Percentiles rank a stretch among this genome's conserved stretches.
These are phyloP conservation scores for Pseudotsuga menziesii DNA, from an alignment of 75 land plant genomes.

Conservation along the genomic window DNA sequence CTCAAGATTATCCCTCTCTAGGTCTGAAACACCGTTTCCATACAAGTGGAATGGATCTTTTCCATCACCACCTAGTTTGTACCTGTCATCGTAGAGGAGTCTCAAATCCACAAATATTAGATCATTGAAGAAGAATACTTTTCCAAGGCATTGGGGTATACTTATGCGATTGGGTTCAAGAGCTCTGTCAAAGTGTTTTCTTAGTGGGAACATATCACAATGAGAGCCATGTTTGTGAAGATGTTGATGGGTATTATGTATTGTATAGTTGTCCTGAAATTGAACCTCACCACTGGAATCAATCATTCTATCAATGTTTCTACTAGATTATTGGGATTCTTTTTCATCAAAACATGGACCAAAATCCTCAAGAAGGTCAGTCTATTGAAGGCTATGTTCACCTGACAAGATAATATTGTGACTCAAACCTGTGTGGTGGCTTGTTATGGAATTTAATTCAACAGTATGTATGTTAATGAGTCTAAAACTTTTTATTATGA, in stretches of 20 bases:
- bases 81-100: too few species aligned
- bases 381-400: slow-evolving; percentile 27
- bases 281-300: slow-evolving; percentile 47
- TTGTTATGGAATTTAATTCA: slow-evolving; percentile 39
- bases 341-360: slow-evolving; percentile 42
- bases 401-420: slow-evolving; percentile 61
- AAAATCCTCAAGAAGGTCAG: slow-evolving; percentile 26
- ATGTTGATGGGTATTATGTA: too few species aligned
- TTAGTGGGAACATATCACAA: slow-evolving; percentile 58
- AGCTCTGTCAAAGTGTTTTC: too few species aligned
- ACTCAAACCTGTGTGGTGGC: slow-evolving; percentile 63
- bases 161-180: too few species aligned
- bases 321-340: slow-evolving; percentile 53
- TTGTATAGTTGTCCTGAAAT: too few species aligned
- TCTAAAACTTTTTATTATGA: not conserved
- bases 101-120: too few species aligned
- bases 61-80: too few species aligned
- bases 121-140: too few species aligned
- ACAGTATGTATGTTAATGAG: slow-evolving; percentile 23
- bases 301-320: slow-evolving; percentile 56
- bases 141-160: too few species aligned
- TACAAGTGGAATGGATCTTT: too few species aligned
- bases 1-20: too few species aligned
- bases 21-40: too few species aligned
- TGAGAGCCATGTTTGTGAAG: slow-evolving; percentile 53